phyloP scores from a whole-genome alignment of 768 basidiomycete species.

The Suillus americanus region DNA sequence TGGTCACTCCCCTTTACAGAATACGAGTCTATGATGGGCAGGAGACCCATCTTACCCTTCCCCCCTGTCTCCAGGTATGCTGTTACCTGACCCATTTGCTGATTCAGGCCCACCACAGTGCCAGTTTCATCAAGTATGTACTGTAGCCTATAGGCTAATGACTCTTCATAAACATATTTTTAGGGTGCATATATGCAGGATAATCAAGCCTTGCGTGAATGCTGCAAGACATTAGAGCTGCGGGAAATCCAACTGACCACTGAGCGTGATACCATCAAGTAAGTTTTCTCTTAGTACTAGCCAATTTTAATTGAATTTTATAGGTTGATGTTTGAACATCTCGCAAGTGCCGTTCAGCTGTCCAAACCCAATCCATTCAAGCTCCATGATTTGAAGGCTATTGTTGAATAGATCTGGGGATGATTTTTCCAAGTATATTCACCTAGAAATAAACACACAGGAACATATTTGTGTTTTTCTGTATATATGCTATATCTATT shows the following conservation, averaged over 20 bases:
- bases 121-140: not conserved
- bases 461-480: no score
- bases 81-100: not conserved
- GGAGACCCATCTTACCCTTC: not conserved
- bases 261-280: not conserved
- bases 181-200: not conserved
- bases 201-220: not conserved
- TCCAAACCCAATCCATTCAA: not conserved
- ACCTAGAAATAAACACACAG: no score
- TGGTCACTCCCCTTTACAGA: not conserved
- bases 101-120: not conserved
- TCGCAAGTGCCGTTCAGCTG: not conserved
- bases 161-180: not conserved
- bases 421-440: no score
- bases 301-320: not conserved
- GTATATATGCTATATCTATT: no score
- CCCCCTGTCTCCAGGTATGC: not conserved
- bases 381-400: not conserved
- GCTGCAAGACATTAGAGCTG: not conserved
- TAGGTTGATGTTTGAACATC: not conserved
- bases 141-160: not conserved
- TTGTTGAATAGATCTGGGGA: no score
- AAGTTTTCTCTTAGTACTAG: not conserved
- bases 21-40: not conserved
- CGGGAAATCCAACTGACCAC: not conserved